Evolutionary conservation across 2,329 filamentous ascomycete species (phyloP).

Genomic region (Sordariomycetes sp.): DNA sequence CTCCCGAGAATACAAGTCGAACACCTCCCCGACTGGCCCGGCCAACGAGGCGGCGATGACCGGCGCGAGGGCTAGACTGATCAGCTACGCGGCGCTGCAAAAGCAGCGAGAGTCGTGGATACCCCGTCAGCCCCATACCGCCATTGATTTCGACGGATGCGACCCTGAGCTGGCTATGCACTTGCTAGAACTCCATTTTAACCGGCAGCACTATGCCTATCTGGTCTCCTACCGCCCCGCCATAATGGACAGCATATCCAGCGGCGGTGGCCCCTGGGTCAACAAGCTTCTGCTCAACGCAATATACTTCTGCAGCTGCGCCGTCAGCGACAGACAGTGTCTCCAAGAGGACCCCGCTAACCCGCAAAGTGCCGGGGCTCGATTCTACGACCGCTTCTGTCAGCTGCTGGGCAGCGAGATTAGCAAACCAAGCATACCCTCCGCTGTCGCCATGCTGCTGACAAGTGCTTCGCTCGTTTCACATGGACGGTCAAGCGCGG

Average conservation of each 20-base stretch:
- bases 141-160: constrained; percentile 22
- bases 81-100: constrained; percentile 22
- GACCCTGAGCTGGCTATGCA: constrained; percentile 22
- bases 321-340: constrained; percentile 24
- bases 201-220: constrained; percentile 23
- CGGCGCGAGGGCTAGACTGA: constrained; percentile 19
- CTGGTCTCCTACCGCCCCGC: constrained; percentile 25
- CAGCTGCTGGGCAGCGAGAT: constrained; percentile 21
- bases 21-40: constrained; percentile 15
- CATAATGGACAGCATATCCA: constrained; percentile 24
- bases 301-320: constrained; percentile 26
- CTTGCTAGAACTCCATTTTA: constrained; percentile 25
- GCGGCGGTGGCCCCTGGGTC: constrained; percentile 19
- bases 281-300: constrained; percentile 27
- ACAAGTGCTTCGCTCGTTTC: constrained; percentile 20
- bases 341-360: constrained; percentile 20
- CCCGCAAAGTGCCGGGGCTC: constrained; percentile 19
- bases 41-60: constrained; percentile 16
- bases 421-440: constrained; percentile 23
- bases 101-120: constrained; percentile 19
- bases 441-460: constrained; percentile 21
- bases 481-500: constrained; percentile 20
- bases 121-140: constrained; percentile 15
- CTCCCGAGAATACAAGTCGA: constrained; percentile 15
- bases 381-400: constrained; percentile 25